Percentiles rank a stretch among this genome's conserved stretches.
phyloP scores from a whole-genome alignment of 805 yeast genomes.

The Ogataea nonfermentans region DNA sequence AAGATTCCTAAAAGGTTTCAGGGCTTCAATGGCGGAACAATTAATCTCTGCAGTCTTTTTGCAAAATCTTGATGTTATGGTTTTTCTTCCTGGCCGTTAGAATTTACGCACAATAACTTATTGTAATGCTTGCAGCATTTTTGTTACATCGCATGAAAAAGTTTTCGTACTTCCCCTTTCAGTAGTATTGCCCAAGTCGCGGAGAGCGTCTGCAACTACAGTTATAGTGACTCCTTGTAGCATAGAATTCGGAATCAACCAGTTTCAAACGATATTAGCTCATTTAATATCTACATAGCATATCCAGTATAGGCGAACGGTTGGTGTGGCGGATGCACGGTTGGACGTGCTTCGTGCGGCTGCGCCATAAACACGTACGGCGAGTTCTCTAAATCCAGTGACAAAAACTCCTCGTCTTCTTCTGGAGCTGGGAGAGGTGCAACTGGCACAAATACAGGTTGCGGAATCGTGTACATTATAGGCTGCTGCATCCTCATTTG shows the following conservation, averaged over 20 bases:
- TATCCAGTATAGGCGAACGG: conserved; percentile 8
- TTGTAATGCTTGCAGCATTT: too few species aligned
- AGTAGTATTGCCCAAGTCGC: too few species aligned
- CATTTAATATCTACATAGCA: conserved; percentile 6
- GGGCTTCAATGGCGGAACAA: too few species aligned
- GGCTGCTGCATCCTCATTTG: conserved; percentile 8
- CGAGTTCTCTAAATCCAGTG: conserved; percentile 26
- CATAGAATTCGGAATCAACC: too few species aligned
- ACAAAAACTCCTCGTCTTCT: conserved; percentile 25
- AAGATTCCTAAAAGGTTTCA: background rate
- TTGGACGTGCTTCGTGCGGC: conserved; percentile 1
- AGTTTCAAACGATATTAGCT: background rate
- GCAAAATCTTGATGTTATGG: too few species aligned
- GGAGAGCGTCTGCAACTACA: too few species aligned
- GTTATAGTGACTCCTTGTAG: too few species aligned
- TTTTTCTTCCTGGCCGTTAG: too few species aligned
- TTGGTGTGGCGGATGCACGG: conserved; percentile 1
- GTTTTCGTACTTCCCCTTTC: too few species aligned
- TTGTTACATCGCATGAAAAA: too few species aligned
- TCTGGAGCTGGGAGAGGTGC: conserved; percentile 4
- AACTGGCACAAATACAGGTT: background rate
- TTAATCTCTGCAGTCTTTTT: too few species aligned
- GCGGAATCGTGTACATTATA: background rate
- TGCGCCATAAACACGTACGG: conserved; percentile 17
- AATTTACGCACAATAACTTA: too few species aligned